Conservation (phyloP, 306 rosid species). For the Vigna nakashimae region DNA sequence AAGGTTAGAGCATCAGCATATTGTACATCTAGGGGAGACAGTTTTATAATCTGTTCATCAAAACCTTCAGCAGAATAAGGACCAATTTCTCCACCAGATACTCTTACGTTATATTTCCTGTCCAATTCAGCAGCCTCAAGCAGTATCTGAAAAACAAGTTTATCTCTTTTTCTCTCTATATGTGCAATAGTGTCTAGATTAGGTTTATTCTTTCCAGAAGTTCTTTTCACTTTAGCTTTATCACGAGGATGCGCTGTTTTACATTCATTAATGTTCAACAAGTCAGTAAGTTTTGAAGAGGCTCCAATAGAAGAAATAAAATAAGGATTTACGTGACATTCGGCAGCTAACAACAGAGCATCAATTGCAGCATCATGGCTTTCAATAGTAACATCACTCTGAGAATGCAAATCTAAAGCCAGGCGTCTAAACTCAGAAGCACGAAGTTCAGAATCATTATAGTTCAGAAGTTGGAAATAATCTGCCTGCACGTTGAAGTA, state of each 20-base stretch:
- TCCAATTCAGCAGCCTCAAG: slow-evolving; percentile 94
- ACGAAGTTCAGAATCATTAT: slow-evolving; percentile 72
- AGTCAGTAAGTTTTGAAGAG: slow-evolving; percentile 55
- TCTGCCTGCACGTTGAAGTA: slow-evolving; percentile 79
- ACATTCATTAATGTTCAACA: slow-evolving; percentile 46
- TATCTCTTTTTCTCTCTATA: slow-evolving; percentile 82
- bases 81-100: slow-evolving; percentile 56
- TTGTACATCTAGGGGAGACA: slow-evolving; percentile 67
- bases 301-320: slow-evolving; percentile 70
- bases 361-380: slow-evolving; percentile 93
- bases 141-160: slow-evolving; percentile 74
- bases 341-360: slow-evolving; percentile 93
- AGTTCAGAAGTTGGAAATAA: slow-evolving; percentile 80
- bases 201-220: slow-evolving; percentile 59
- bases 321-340: slow-evolving; percentile 92
- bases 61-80: slow-evolving; percentile 56
- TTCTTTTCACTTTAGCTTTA: slow-evolving; percentile 48
- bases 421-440: slow-evolving; percentile 88
- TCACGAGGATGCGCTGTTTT: slow-evolving; percentile 49
- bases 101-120: slow-evolving; percentile 59
- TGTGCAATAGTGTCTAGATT: slow-evolving; percentile 66
- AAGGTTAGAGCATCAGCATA: slow-evolving; percentile 85
- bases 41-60: slow-evolving; percentile 70
- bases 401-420: slow-evolving; percentile 86
- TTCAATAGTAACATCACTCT: slow-evolving; percentile 68